Evolutionary conservation across 176 grass and related monocot species (phyloP), one percentile per base, ranked within the genome.

Genomic region (Tillandsia leiboldiana): DNA sequence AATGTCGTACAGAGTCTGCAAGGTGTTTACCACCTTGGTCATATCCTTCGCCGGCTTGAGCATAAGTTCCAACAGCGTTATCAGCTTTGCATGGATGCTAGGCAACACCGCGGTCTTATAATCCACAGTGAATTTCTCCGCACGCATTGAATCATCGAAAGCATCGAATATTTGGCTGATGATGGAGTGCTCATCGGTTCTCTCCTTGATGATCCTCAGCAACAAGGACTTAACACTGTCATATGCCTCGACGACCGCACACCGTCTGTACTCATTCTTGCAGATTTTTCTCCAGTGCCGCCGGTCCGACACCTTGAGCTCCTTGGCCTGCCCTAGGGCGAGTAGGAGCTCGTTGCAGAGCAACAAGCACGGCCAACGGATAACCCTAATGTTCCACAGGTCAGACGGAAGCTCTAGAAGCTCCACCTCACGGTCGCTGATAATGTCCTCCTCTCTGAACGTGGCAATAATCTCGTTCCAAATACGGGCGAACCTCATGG

Each of bases 381-480:
- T 88, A 52, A 97, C 93, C 59, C 89, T 83, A 27, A 92, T 84
- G 52, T 85, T 81, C 89, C 93, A 97, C 22, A 80, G 57, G 78
- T 81, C 79, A 48, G 89, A 84, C 17, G 93, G 89, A 18, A 92
- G 73, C 77, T 97, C 93, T 73, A 97, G 93, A 75, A 97, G 85
- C 73, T 90, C 93, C 71, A 97, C 59, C 83, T 97, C 93, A 12
- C 73, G 76, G 73, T 97, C 93, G 57, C 84, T 97, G 53, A 97
- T 63, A 47, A 92, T 92, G 64, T 97, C 93, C 74, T 97, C 93
- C 73, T 97, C 93, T 73, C 93, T 87, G 68, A 97, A 97, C 49
- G 85, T 87, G 42, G 72, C 62, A 54, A 97, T 87, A 64, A 97
- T 92, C 82, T 97, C 93, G 81, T 97, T 92, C 93, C 89, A 97